These are phyloP conservation scores for Colletotrichum sp. DNA, from an alignment of 2,329 filamentous ascomycete genomes.

Conservation along the genomic window DNA sequence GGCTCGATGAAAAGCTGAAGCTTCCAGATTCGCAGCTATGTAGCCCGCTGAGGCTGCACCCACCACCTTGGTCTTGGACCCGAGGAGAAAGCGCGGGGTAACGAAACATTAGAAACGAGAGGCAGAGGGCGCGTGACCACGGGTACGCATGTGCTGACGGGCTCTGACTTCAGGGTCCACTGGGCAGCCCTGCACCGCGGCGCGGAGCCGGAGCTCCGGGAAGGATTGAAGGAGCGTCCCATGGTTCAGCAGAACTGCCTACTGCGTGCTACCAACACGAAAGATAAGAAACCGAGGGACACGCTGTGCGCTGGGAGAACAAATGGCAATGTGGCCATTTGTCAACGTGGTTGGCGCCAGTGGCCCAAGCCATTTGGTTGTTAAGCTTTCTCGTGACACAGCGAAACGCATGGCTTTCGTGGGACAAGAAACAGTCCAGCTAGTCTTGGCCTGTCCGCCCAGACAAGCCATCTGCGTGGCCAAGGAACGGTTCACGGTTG, in stretches of 20 bases:
- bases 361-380: background rate
- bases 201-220: conserved; percentile 8
- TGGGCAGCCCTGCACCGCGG: background rate
- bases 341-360: background rate
- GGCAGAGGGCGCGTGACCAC: background rate
- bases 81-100: background rate
- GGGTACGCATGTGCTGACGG: background rate
- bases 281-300: background rate
- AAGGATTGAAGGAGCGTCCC: background rate
- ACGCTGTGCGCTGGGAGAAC: background rate
- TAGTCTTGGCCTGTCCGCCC: background rate
- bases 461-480: conserved; percentile 6
- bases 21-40: background rate
- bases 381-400: conserved; percentile 20
- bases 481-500: conserved; percentile 20
- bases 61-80: background rate
- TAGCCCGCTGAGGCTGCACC: background rate
- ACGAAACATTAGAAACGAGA: background rate
- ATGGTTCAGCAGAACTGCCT: background rate
- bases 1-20: background rate
- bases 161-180: background rate
- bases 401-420: background rate
- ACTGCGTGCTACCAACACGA: background rate
- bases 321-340: background rate
- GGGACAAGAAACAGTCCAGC: background rate